Conservation (phyloP, 2,329 filamentous ascomycete species). For the Nemania abortiva region DNA sequence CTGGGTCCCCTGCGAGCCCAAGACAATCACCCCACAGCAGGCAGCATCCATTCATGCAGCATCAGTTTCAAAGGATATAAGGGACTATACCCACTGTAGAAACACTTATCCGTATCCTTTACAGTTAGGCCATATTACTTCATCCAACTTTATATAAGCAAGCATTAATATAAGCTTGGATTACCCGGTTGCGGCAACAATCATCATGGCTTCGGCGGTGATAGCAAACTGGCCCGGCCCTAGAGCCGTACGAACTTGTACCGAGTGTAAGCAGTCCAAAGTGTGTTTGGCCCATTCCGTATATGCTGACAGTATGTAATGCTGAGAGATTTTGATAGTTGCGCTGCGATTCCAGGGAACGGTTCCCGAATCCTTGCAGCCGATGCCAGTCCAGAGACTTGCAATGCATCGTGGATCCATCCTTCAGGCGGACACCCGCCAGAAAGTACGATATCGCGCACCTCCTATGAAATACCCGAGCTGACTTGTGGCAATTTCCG, state of each 20-base stretch:
- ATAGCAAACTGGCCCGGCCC: conserved; percentile 45
- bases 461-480: background rate
- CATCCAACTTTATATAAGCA: background rate
- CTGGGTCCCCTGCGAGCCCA: background rate
- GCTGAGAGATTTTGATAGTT: conserved; percentile 41
- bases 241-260: conserved; percentile 49
- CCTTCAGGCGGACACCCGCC: conserved; percentile 50
- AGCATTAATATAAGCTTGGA: background rate
- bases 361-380: conserved; percentile 50
- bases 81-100: conserved; percentile 2
- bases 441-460: conserved; percentile 46
- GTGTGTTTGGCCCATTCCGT: conserved; percentile 35
- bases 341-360: conserved; percentile 51
- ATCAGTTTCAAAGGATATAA: conserved; percentile 16
- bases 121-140: background rate
- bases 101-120: conserved; percentile 1
- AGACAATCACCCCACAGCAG: conserved; percentile 18
- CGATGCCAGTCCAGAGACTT: conserved; percentile 49
- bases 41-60: conserved; percentile 25
- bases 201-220: conserved; percentile 42
- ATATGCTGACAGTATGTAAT: conserved; percentile 25
- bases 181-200: background rate
- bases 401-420: conserved; percentile 50
- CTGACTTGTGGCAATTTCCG: conserved; percentile 13
- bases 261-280: conserved; percentile 52